Conservation (phyloP, 2,329 filamentous ascomycete genomes). For the Diaporthe longicolla region DNA sequence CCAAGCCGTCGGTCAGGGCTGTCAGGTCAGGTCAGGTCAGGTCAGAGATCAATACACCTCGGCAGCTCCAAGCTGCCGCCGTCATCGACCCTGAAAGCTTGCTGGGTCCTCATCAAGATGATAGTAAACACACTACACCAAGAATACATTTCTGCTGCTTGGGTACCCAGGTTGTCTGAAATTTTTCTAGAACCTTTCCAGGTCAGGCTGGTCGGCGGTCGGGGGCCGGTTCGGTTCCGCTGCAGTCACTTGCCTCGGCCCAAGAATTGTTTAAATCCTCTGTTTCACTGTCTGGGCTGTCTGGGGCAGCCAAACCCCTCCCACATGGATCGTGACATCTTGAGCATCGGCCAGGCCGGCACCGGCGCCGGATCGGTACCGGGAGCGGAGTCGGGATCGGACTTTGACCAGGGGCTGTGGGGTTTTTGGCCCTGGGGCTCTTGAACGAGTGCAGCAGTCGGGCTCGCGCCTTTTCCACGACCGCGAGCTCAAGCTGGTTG, state of each 20-base stretch:
- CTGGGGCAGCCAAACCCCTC: not conserved
- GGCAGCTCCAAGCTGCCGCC: not conserved
- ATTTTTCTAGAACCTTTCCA: slow-evolving; percentile 25
- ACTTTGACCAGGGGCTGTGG: not conserved
- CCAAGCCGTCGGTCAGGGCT: slow-evolving; percentile 4
- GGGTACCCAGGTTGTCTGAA: not conserved
- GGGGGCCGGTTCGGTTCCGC: slow-evolving; percentile 7
- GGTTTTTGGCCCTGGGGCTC: not conserved
- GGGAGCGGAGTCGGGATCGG: slow-evolving; percentile 1
- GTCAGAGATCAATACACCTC: not conserved
- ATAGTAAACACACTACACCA: too few relatives aligned
- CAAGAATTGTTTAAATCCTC: not conserved
- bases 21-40: slow-evolving; percentile 18
- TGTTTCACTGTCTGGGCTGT: not conserved
- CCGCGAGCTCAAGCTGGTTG: slow-evolving; percentile 10
- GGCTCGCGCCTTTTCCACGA: slow-evolving; percentile 27
- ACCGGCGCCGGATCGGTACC: slow-evolving; percentile 17
- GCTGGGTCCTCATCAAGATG: not conserved
- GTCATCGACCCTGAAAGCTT: not conserved
- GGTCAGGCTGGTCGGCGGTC: slow-evolving; percentile 1
- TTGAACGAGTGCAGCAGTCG: not conserved
- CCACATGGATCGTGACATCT: slow-evolving; percentile 15
- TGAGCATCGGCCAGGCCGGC: not conserved
- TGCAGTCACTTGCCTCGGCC: not conserved
- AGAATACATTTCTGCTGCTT: too few relatives aligned